Base-by-base conservation (phyloP, 495 filamentous ascomycete genomes). In the Achaetomiella virescens region DNA sequence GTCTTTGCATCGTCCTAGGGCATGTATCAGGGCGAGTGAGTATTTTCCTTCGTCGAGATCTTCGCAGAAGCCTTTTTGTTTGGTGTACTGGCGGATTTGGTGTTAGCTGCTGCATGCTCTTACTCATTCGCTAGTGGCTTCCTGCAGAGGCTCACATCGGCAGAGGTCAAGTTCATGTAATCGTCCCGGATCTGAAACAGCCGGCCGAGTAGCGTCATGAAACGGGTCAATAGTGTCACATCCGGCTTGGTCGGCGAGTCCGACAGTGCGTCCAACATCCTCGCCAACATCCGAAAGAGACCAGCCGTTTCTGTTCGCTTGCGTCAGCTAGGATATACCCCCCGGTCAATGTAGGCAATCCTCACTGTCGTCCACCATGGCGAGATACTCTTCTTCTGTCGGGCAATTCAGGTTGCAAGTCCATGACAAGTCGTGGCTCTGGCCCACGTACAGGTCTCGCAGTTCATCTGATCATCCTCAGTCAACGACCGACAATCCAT, bases 361-460 rank as follows among this genome's bases (percentile, higher is more conserved):
- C 0, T 48, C 41, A 66, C 64, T 93, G 67, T 91, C 91, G 46
- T 82, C 84, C 10, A 95, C 88, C 91, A 96, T 95, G 61, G 92
- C 88, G 3, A 95, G 74, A 67, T 96, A 96, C 58, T 95, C 91
- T 48, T 88, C 86, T 64, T 91, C 88, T 17, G 77, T 86, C 14
- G 90, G 90, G 64, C 87, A 91, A 21, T 81, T 88, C 56, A 92
- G 69, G 8, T 86, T 87, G 64, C 90, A 85, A 12, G 89, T 81
- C 91, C 91, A 96, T 70, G 86, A 89, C 37, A 96, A 75, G 61
- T 96, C 90, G 83, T 92, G 89, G 35, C 90, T 88, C 62, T 96
- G 90, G 3, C 91, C 90, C 11, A 89, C 74, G 66, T 93, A 88
- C 10, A 95, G 78, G 63, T 93, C 88, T 27, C 89, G 73, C 29